These are phyloP conservation scores for Arachis monticola DNA, from an alignment of 331 rosid species.

Conservation along the genomic window DNA sequence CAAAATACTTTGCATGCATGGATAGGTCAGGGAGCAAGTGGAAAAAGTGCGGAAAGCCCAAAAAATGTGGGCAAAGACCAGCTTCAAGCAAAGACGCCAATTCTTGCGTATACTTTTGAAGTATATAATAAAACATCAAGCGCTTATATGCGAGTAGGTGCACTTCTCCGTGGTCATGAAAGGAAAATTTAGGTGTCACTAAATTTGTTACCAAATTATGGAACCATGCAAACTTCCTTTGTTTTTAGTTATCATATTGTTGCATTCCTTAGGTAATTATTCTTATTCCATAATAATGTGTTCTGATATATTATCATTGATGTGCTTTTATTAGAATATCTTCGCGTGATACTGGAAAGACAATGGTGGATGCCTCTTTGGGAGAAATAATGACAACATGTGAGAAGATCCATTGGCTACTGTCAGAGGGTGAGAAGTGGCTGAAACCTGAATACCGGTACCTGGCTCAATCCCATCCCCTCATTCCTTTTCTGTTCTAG, in stretches of 20 bases:
- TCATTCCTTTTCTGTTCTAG: constrained; percentile 12
- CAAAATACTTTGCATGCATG: constrained; percentile 31
- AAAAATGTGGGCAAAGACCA: constrained; percentile 78
- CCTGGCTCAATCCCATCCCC: constrained; percentile 16
- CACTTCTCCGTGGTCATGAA: constrained; percentile 31
- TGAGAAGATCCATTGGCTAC: constrained; percentile 96
- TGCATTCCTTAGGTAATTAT: constrained; percentile 16
- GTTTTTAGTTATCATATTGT: constrained; percentile 19
- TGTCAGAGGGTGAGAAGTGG: constrained; percentile 91
- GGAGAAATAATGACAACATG: constrained; percentile 96
- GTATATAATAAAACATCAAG: constrained; percentile 85
- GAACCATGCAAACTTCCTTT: not conserved
- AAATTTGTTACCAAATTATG: not conserved
- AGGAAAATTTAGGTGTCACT: constrained; percentile 21
- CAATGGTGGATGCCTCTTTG: constrained; percentile 90
- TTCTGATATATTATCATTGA: constrained; percentile 11
- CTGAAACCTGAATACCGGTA: constrained; percentile 89
- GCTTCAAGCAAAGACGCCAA: constrained; percentile 87
- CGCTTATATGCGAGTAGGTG: constrained; percentile 92
- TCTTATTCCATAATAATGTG: constrained; percentile 28
- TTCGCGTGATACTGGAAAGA: constrained; percentile 96
- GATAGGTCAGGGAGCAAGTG: constrained; percentile 77
- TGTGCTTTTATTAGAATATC: constrained; percentile 62
- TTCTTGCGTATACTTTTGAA: constrained; percentile 83
- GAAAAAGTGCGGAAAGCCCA: constrained; percentile 81